A percentile compares a stretch with the other conserved stretches of the same genome.
These are phyloP conservation scores for Neofusicoccum ribis DNA, from an alignment of 2,329 filamentous ascomycete species.

Conservation along the genomic window DNA sequence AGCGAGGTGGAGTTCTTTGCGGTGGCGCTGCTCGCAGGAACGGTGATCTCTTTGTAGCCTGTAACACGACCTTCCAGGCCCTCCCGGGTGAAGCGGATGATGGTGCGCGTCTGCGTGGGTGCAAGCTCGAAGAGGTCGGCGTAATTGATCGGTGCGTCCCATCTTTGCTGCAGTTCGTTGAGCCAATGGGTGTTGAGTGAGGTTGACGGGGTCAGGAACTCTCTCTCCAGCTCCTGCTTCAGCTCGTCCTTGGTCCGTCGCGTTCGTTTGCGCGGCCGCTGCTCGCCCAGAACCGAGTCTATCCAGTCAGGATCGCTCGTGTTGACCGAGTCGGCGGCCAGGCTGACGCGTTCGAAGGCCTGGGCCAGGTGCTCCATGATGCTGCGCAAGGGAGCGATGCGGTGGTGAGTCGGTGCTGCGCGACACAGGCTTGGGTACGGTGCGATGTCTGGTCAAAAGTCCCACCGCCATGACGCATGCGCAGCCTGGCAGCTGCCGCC, in stretches of 20 bases:
- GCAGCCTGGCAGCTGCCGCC: background rate
- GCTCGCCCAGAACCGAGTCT: slow-evolving; percentile 60
- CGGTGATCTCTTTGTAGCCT: slow-evolving; percentile 90
- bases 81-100: slow-evolving; percentile 87
- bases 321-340: slow-evolving; percentile 35
- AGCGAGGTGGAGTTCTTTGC: slow-evolving; percentile 95
- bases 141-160: slow-evolving; percentile 80
- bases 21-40: slow-evolving; percentile 83
- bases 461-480: slow-evolving; percentile 7
- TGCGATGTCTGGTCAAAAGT: slow-evolving; percentile 2
- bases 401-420: slow-evolving; percentile 3
- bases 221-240: slow-evolving; percentile 69
- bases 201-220: slow-evolving; percentile 76
- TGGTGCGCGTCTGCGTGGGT: slow-evolving; percentile 89
- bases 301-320: slow-evolving; percentile 44
- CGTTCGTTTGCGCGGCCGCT: slow-evolving; percentile 53
- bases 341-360: slow-evolving; percentile 54
- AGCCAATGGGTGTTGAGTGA: slow-evolving; percentile 84
- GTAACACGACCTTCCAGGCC: slow-evolving; percentile 90
- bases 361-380: slow-evolving; percentile 45
- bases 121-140: slow-evolving; percentile 83
- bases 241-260: slow-evolving; percentile 61
- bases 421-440: background rate
- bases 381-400: background rate
- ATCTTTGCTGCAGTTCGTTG: slow-evolving; percentile 83